Conservation (phyloP, 2,329 filamentous ascomycete genomes). For the Exserohilum rostratum region DNA sequence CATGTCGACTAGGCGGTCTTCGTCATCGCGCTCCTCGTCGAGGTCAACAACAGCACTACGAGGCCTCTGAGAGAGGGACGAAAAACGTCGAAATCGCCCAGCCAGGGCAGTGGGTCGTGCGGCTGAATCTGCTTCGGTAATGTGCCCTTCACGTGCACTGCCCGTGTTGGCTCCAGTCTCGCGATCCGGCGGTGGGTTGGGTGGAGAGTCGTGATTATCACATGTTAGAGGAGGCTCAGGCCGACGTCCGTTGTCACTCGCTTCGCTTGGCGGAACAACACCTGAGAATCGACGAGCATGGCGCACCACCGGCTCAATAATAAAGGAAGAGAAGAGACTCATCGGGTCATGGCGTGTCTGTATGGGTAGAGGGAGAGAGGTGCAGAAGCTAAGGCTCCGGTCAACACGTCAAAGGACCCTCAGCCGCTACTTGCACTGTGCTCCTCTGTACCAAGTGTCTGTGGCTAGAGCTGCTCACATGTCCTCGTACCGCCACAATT, state of each 20-base stretch:
- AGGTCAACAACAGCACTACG: slow-evolving; percentile 30
- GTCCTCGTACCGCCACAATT: slow-evolving; percentile 14
- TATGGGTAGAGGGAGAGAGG: not conserved
- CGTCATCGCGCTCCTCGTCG: slow-evolving; percentile 30
- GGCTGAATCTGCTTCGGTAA: slow-evolving; percentile 11
- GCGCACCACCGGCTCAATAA: slow-evolving; percentile 50
- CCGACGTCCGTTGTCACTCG: slow-evolving; percentile 21
- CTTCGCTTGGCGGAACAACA: slow-evolving; percentile 21
- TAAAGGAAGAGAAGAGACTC: slow-evolving; percentile 50
- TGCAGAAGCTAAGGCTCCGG: not conserved
- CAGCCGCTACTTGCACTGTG: slow-evolving; percentile 18
- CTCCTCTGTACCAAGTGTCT: slow-evolving; percentile 13
- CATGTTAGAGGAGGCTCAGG: slow-evolving; percentile 28
- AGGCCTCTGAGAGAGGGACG: slow-evolving; percentile 29
- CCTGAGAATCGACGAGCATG: slow-evolving; percentile 49
- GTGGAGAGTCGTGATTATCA: slow-evolving; percentile 29
- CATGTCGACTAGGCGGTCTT: slow-evolving; percentile 37
- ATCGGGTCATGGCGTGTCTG: slow-evolving; percentile 35
- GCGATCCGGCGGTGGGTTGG: slow-evolving; percentile 14
- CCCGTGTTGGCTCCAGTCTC: slow-evolving; percentile 11
- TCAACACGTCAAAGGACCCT: not conserved
- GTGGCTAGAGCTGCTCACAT: slow-evolving; percentile 16
- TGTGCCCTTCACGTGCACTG: slow-evolving; percentile 8
- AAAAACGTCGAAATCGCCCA: slow-evolving; percentile 29
- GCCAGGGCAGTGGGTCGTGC: slow-evolving; percentile 16